Evolutionary conservation across 1,284 basidiomycete genomes (phyloP).

Genomic region (Cutaneotrichosporon cavernicola): DNA sequence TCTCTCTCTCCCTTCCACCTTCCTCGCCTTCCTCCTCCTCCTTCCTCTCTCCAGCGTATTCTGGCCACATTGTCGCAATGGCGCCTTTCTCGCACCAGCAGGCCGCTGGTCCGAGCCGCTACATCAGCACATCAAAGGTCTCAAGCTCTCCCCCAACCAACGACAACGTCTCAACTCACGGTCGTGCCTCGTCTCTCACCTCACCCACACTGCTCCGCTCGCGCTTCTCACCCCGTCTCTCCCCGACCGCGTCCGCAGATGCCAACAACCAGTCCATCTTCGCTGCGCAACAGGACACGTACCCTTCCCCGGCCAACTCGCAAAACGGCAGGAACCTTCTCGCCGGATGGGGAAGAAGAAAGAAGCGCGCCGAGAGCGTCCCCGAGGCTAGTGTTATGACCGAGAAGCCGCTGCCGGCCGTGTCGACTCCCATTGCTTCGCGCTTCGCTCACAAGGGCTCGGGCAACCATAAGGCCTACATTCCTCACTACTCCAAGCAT

Average conservation of each 20-base stretch:
- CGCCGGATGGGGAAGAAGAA: constrained; percentile 2
- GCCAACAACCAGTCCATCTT: background rate
- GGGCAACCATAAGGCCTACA: background rate
- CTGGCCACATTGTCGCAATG: constrained; percentile 6
- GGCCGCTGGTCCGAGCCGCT: constrained; percentile 4
- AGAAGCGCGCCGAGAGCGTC: background rate
- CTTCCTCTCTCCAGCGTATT: background rate
- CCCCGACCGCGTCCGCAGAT: constrained; percentile 3
- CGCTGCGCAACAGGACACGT: constrained; percentile 6
- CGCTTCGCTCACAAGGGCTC: background rate
- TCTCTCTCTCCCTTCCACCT: background rate
- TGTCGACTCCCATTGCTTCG: background rate
- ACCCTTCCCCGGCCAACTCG: constrained; percentile 9
- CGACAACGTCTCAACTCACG: constrained; percentile 2
- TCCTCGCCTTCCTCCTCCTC: background rate
- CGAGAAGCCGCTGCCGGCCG: background rate
- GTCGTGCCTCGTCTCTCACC: background rate
- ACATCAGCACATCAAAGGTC: constrained; percentile 1
- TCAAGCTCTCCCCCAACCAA: background rate
- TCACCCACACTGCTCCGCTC: constrained; percentile 7
- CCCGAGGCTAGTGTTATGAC: constrained; percentile 1
- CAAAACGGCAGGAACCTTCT: constrained; percentile 7
- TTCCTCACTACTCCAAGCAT: background rate
- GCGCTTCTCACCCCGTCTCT: constrained; percentile 5
- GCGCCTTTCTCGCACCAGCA: constrained; percentile 11